phyloP scores from a whole-genome alignment of 352 stramenopile species.

The Phytopythium montanum region DNA sequence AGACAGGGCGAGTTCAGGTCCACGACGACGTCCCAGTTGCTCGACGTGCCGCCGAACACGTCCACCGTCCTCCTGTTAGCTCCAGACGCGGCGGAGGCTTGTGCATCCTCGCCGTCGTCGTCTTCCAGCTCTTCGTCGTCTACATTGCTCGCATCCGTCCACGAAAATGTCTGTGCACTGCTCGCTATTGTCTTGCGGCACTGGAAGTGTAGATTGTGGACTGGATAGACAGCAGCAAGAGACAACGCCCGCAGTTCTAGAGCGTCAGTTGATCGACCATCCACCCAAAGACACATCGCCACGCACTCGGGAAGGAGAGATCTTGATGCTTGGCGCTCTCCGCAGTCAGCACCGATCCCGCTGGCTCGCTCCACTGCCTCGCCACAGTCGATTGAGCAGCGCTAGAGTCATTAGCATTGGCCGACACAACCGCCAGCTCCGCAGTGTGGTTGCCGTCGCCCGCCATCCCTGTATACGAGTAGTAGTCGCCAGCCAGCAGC shows the following conservation, averaged over 20 bases:
- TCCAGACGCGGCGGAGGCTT: background rate
- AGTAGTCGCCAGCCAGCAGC: slow-evolving; percentile 17
- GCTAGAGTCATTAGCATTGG: slow-evolving; percentile 3
- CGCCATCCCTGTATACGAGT: slow-evolving; percentile 23
- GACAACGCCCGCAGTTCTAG: background rate
- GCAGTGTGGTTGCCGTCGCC: slow-evolving; percentile 10
- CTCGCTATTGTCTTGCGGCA: background rate
- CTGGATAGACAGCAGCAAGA: slow-evolving; percentile 11
- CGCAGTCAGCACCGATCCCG: slow-evolving; percentile 26
- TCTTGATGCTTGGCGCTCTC: slow-evolving; percentile 29
- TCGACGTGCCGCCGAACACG: slow-evolving; percentile 51
- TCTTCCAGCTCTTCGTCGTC: slow-evolving; percentile 14
- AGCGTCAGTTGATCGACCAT: background rate
- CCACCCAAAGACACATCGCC: background rate
- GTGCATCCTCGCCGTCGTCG: slow-evolving; percentile 5
- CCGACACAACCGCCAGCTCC: slow-evolving; percentile 9
- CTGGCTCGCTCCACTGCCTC: slow-evolving; percentile 46
- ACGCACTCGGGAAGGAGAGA: slow-evolving; percentile 51
- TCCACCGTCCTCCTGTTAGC: slow-evolving; percentile 5
- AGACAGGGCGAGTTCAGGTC: slow-evolving; percentile 63
- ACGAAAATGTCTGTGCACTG: background rate
- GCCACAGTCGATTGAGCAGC: background rate
- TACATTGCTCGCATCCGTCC: background rate
- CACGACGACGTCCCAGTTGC: slow-evolving; percentile 53
- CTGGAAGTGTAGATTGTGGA: slow-evolving; percentile 40